These are phyloP conservation scores for Quercus wislizeni DNA, from an alignment of 306 rosid genomes.

Conservation along the genomic window DNA sequence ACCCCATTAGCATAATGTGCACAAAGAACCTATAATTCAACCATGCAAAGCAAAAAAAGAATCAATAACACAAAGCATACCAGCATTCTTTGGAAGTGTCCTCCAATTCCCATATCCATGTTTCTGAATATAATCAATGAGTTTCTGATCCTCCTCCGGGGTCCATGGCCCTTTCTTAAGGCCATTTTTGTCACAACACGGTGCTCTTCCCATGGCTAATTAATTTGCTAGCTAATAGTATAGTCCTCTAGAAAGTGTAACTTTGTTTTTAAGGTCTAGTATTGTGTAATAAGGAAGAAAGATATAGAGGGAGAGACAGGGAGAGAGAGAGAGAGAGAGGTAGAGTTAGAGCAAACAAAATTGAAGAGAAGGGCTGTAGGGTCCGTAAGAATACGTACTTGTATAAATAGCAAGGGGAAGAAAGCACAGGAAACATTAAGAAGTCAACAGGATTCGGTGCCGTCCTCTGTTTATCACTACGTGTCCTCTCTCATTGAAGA, in stretches of 20 bases:
- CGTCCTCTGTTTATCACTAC: slow-evolving; percentile 56
- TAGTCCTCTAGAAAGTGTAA: not conserved
- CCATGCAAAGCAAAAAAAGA: not conserved
- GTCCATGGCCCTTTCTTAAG: slow-evolving; percentile 99
- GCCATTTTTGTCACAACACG: slow-evolving; percentile 89
- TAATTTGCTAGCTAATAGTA: not conserved
- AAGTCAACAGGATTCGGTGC: slow-evolving; percentile 86
- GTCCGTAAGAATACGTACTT: slow-evolving; percentile 39
- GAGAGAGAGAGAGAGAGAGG: not conserved
- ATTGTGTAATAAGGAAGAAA: not conserved
- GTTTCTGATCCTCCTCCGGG: slow-evolving; percentile 81
- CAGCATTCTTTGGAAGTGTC: slow-evolving; percentile 96
- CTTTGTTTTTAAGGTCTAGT: not conserved
- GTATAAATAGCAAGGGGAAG: slow-evolving; percentile 50
- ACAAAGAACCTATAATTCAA: not conserved
- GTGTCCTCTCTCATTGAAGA: slow-evolving; percentile 51
- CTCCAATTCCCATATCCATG: slow-evolving; percentile 97
- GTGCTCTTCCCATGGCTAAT: slow-evolving; percentile 79
- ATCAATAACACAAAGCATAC: slow-evolving; percentile 23
- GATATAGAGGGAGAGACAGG: not conserved
- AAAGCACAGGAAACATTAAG: not conserved
- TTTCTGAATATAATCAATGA: slow-evolving; percentile 65
- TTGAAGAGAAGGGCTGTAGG: slow-evolving; percentile 24
- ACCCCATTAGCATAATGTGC: not conserved
- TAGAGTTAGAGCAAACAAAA: slow-evolving; percentile 2